Conservation (phyloP, 2,329 filamentous ascomycete genomes). For the Aspergillus glaucus region DNA sequence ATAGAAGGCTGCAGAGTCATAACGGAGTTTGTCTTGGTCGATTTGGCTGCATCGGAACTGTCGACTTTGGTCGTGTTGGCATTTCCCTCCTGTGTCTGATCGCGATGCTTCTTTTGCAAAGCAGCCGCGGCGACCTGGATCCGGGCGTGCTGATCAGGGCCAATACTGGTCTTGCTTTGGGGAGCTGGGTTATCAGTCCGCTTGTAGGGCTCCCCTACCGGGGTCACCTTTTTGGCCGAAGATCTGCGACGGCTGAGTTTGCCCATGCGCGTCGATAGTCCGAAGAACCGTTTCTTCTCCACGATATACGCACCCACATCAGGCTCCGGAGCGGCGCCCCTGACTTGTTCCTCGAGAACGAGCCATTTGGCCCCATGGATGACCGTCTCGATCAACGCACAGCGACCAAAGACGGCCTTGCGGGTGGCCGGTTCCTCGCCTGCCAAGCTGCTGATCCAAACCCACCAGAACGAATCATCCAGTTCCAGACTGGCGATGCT, state of each 20-base stretch:
- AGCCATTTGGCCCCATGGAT: slow-evolving; percentile 82
- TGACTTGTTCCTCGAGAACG: slow-evolving; percentile 92
- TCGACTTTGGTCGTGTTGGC: slow-evolving; percentile 49
- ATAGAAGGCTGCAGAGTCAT: slow-evolving; percentile 82
- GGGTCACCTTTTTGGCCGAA: slow-evolving; percentile 53
- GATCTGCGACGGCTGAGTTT: slow-evolving; percentile 65
- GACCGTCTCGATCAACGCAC: slow-evolving; percentile 81
- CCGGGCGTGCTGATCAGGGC: slow-evolving; percentile 82
- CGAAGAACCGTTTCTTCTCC: slow-evolving; percentile 92
- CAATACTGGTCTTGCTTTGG: slow-evolving; percentile 75
- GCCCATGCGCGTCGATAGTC: slow-evolving; percentile 67
- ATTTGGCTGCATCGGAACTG: slow-evolving; percentile 47
- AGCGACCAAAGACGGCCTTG: slow-evolving; percentile 90
- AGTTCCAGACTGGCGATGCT: slow-evolving; percentile 81
- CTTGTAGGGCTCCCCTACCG: slow-evolving; percentile 47
- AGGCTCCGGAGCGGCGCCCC: slow-evolving; percentile 80
- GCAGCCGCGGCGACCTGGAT: slow-evolving; percentile 87
- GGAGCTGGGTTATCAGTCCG: slow-evolving; percentile 45
- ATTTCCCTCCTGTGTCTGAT: slow-evolving; percentile 47
- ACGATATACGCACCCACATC: slow-evolving; percentile 83
- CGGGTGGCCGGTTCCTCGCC: slow-evolving; percentile 78
- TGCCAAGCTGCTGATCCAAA: slow-evolving; percentile 96
- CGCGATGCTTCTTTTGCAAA: slow-evolving; percentile 64
- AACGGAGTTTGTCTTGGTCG: slow-evolving; percentile 77
- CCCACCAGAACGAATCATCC: slow-evolving; percentile 98